phyloP scores from a whole-genome alignment of 345 rosid genomes.

The Euphorbia peplus region DNA sequence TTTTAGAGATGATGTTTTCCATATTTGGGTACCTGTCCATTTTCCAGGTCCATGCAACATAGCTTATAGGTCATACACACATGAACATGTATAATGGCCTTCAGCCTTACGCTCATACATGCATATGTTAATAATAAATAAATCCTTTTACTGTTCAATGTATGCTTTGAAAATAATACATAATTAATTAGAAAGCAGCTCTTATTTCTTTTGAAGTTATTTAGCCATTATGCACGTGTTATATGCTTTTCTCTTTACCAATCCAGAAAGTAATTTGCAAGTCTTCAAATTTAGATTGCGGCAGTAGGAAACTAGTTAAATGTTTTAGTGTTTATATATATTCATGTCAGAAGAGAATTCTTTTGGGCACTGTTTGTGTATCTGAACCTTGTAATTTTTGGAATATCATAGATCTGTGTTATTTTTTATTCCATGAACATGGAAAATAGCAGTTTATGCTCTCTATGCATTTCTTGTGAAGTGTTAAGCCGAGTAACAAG shows the following conservation, averaged over 20 bases:
- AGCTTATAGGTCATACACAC: neutral
- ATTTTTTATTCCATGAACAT: neutral
- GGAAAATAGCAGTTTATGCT: neutral
- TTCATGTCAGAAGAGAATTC: neutral
- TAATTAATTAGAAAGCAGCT: neutral
- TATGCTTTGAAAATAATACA: neutral
- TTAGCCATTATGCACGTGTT: neutral
- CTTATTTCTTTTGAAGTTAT: neutral
- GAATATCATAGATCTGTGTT: neutral
- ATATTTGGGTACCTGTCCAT: no score
- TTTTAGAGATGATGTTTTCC: no score
- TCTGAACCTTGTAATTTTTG: neutral
- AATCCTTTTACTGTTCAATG: neutral
- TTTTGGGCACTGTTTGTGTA: neutral
- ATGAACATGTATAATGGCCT: no score
- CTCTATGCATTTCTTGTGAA: neutral
- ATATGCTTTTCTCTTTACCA: neutral
- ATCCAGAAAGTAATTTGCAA: neutral
- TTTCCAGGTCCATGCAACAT: no score
- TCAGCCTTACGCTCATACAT: no score
- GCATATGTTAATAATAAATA: neutral
- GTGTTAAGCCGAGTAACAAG: neutral
- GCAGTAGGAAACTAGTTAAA: neutral
- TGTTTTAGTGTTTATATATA: neutral
- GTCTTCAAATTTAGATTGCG: neutral